These are phyloP conservation scores for Hypoxylon fragiforme DNA, from an alignment of 495 filamentous ascomycete species.

Conservation along the genomic window DNA sequence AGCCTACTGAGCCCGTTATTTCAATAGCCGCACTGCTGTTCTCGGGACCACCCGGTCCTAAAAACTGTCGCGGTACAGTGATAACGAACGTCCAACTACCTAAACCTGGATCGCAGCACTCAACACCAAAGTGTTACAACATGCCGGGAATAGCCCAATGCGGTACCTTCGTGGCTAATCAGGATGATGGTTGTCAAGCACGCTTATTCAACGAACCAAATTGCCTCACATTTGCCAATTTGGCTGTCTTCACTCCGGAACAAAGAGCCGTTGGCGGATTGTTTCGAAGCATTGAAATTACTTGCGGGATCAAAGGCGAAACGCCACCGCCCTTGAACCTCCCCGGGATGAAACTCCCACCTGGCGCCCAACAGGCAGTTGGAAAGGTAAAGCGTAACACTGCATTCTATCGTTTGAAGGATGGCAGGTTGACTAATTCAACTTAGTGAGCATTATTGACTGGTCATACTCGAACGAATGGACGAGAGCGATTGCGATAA, in stretches of 20 bases:
- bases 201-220: conserved; percentile 44
- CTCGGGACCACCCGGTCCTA: conserved; percentile 43
- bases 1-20: conserved; percentile 24
- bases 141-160: conserved; percentile 40
- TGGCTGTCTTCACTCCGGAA: conserved; percentile 47
- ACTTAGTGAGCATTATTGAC: conserved; percentile 5
- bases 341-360: conserved; percentile 30
- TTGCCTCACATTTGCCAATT: conserved; percentile 43
- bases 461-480: background rate
- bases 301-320: conserved; percentile 38
- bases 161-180: conserved; percentile 42
- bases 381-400: conserved; percentile 16
- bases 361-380: conserved; percentile 28
- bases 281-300: conserved; percentile 43
- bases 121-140: conserved; percentile 39
- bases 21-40: conserved; percentile 43
- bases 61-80: conserved; percentile 40
- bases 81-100: conserved; percentile 35
- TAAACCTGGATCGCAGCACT: conserved; percentile 26
- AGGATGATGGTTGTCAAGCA: conserved; percentile 45
- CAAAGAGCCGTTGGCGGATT: conserved; percentile 39
- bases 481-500: background rate
- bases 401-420: conserved; percentile 11
- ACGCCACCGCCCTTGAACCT: conserved; percentile 31
- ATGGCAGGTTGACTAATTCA: conserved; percentile 2